Percentiles rank a stretch among this genome's conserved stretches.
These are phyloP conservation scores for Aureobasidium sp. DNA, from an alignment of 2,329 filamentous ascomycete genomes.

Conservation along the genomic window DNA sequence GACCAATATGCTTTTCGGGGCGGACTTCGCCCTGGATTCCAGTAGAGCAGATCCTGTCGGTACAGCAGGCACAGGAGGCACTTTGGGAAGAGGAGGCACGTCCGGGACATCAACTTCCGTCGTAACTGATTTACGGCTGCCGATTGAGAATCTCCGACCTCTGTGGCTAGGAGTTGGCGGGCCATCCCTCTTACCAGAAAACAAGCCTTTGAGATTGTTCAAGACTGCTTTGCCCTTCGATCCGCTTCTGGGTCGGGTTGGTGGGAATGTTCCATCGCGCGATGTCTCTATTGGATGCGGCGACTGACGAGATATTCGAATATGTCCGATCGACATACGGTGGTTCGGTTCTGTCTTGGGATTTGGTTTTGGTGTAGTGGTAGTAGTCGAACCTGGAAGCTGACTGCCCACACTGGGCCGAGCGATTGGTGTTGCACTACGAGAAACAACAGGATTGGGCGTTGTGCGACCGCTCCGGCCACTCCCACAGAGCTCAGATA, in stretches of 20 bases:
- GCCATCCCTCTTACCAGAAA: constrained; percentile 22
- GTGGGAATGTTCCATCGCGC: not conserved
- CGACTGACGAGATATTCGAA: not conserved
- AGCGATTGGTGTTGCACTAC: not conserved
- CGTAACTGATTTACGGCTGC: not conserved
- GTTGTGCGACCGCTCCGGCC: not conserved
- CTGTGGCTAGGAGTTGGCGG: constrained; percentile 13
- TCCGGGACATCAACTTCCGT: not conserved
- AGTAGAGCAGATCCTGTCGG: not conserved
- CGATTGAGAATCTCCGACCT: not conserved
- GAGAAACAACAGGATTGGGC: not conserved
- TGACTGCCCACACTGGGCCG: not conserved
- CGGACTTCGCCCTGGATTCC: not conserved
- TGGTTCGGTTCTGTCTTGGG: not conserved
- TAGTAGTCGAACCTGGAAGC: too few relatives aligned
- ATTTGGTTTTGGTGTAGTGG: not conserved
- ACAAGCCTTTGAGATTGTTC: constrained; percentile 27
- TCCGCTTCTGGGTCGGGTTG: constrained; percentile 18
- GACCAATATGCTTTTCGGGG: not conserved
- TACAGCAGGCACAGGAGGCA: not conserved
- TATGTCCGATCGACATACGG: not conserved
- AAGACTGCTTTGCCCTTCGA: constrained; percentile 26
- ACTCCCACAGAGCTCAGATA: not conserved
- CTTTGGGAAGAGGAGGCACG: not conserved
- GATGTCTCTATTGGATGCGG: not conserved